These are phyloP conservation scores for Verticillium albo-atrum DNA, from an alignment of 2,329 filamentous ascomycete species.

Conservation along the genomic window DNA sequence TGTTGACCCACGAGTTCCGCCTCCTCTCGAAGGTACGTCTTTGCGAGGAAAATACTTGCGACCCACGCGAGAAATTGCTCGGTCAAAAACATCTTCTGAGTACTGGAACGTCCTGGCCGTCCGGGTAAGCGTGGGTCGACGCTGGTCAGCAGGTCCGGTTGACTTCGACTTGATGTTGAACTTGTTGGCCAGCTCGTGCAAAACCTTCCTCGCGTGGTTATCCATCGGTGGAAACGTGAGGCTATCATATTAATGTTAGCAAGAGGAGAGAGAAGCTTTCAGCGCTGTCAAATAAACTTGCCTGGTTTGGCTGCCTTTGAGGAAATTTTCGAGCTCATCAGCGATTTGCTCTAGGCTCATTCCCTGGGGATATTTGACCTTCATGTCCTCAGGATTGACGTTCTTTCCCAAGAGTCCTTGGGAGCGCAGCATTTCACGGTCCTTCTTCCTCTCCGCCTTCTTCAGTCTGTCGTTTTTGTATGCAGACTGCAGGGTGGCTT, in stretches of 20 bases:
- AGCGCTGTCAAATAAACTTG: background rate
- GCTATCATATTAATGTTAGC: conserved; percentile 33
- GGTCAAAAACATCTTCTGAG: conserved; percentile 50
- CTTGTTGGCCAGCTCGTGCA: conserved; percentile 73
- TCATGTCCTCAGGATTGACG: conserved; percentile 52
- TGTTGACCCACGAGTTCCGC: conserved; percentile 1
- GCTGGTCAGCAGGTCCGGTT: conserved; percentile 64
- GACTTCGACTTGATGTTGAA: conserved; percentile 84
- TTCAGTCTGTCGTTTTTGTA: conserved; percentile 66
- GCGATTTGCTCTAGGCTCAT: conserved; percentile 68
- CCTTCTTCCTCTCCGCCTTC: conserved; percentile 66
- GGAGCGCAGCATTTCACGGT: conserved; percentile 64
- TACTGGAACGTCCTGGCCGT: conserved; percentile 62
- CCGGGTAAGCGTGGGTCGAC: conserved; percentile 75
- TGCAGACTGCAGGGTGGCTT: conserved; percentile 50
- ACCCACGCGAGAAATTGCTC: conserved; percentile 38
- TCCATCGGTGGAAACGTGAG: conserved; percentile 80
- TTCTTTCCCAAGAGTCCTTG: conserved; percentile 62
- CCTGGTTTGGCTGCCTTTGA: conserved; percentile 44
- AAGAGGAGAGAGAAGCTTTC: background rate
- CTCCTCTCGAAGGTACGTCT: conserved; percentile 23
- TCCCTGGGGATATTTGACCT: conserved; percentile 67
- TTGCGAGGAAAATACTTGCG: conserved; percentile 53
- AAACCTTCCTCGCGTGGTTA: conserved; percentile 66
- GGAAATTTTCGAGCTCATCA: conserved; percentile 67